These are phyloP conservation scores for Pecoramyces ruminantium DNA, from an alignment of 192 early-diverging fungal genomes.

Conservation along the genomic window DNA sequence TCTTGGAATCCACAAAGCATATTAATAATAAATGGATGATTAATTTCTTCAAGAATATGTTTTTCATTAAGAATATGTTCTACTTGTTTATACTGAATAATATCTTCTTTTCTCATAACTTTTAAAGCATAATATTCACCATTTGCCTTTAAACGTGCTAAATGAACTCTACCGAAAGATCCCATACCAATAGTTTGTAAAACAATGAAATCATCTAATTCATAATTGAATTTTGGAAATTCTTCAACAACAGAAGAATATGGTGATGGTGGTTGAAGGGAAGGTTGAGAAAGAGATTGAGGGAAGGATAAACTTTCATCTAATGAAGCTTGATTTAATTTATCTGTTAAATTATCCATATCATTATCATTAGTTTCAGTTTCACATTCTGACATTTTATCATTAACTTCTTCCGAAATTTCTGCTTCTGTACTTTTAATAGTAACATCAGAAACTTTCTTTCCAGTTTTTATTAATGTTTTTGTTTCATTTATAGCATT, in stretches of 20 bases:
- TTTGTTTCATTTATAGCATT: neutral
- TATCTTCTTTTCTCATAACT: constrained; percentile 32
- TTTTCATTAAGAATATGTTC: constrained; percentile 40
- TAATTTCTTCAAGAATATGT: constrained; percentile 24
- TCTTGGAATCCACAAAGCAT: constrained; percentile 79
- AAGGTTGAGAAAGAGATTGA: neutral
- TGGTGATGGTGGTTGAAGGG: neutral
- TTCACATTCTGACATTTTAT: neutral
- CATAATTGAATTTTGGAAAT: neutral
- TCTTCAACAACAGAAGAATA: neutral
- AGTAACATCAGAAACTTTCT: neutral
- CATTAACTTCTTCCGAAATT: neutral
- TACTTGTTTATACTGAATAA: constrained; percentile 29
- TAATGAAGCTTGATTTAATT: neutral
- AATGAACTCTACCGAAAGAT: neutral
- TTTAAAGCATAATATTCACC: constrained; percentile 38
- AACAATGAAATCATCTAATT: neutral
- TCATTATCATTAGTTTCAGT: neutral
- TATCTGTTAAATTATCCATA: neutral
- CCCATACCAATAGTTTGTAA: neutral
- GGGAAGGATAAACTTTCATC: neutral
- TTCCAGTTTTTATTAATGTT: neutral
- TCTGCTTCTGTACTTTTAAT: neutral
- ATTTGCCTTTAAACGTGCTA: constrained; percentile 4
- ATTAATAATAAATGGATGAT: constrained; percentile 15